Base-by-base conservation (phyloP, 1,139 yeast genomes). In the Scheffersomyces titani region DNA sequence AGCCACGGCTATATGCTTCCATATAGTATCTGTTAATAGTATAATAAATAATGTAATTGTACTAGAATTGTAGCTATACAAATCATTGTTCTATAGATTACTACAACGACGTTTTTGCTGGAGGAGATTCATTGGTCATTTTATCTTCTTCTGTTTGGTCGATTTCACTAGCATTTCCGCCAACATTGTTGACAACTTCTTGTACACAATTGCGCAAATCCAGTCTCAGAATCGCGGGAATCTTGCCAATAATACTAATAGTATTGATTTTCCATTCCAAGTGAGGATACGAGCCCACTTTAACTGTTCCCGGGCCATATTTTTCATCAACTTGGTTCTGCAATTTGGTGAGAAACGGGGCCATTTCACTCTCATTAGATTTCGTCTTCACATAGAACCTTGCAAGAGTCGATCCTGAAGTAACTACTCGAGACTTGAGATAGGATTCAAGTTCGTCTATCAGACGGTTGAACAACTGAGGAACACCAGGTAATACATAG, bases 281-380 rank as follows among this genome's bases (percentile, higher is more conserved):
- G 70, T 91, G 97, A 0, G 97, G 97, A 67, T 92, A 92, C 49
- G 93, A 87, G 3, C 97, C 97, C 51, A 92, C 77, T 68, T 91
- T 91, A 55, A 91, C 78, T 2, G 62, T 60, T 3, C 73, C 72
- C 16, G 54, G 54, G 2, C 78, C 79, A 50, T 69, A 73, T n/a
- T 73, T 67, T 5, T 62, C 65, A 54, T 74, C 74, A 50, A 83
- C 82, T 51, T 75, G 70, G 0, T 69, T 63, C 64, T 90, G 96
- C 51, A 88, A 70, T 2, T 72, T 69, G 1, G 83, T 67, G 58
- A 92, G 75, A 58, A 77, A 84, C 4, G 89, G 86, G 0, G 97
- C 94, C 65, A 91, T 80, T 56, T 80, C 84, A 18, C 91, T 83
- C 66, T 92, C 97, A 1, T 82, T 73, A 18, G 82, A 68, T 0